Base-by-base conservation (phyloP, 177 flowering plant species). In the Tripterygium wilfordii region DNA sequence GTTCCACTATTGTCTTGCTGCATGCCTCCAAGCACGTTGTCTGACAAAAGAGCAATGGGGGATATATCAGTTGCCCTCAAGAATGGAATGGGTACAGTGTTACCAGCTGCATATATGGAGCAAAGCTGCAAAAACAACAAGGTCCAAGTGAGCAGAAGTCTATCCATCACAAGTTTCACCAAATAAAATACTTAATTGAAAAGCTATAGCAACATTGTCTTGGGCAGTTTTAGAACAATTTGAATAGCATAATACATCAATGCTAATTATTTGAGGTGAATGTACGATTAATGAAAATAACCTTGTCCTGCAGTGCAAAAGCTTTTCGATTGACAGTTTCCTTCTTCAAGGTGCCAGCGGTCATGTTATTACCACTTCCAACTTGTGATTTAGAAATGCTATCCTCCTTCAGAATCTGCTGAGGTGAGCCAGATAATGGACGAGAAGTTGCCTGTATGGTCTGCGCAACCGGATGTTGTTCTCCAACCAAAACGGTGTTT, bases 31-130 rank as follows among this genome's bases (percentile, higher is more conserved):
- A 80, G 65, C 51, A 72, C 72, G 59, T 83, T 83, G 56, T 71
- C 91, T 21, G 99, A 90, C 58, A 94, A 64, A 26, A 94, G 76
- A 28, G 99, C 92, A 36, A 90, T 85, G 2, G 99, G 99, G 29
- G 99, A 89, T 70, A 94, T 87, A 55, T 94, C 97, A 7, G 96
- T 84, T 36, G 99, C 99, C 64, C 80, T 76, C 72, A 94, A 63
- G 62, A 94, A 90, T 43, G 99, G 97, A 52, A 94, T 85, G 5
- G 99, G 99, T 9, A 94, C 95, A 22, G 99, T 89, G 56, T 94
- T 94, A 30, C 99, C 97, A 58, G 97, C 99, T 15, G 96, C 80
- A 60, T 94, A 94, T 57, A 90, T 94, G 42, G 99, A 90, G 88
- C 89, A 77, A 29, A 94, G 87, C 99, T 94, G 71, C 76, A 76